Base-by-base conservation (phyloP, 192 early-diverging fungal genomes). In the Powellomyces hirtus region DNA sequence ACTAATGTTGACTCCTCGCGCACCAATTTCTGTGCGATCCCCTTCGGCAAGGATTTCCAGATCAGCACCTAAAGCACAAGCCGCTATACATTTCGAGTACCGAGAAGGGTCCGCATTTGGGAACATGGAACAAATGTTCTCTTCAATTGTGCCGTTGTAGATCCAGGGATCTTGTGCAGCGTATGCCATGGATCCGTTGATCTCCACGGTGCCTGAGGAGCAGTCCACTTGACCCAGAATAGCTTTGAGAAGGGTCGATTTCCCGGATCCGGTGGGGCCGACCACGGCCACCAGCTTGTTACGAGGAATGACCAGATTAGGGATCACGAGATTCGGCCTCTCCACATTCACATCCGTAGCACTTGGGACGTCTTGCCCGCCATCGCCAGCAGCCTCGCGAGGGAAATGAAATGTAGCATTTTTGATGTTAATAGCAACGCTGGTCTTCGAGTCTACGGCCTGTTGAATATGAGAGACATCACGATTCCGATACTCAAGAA, bases 211-310 rank as follows among this genome's bases (percentile, higher is more conserved):
- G 0, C 91, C 91, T n/a, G 56, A 27, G 6, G 58, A 69, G 64
- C 81, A 79, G 45, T 78, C 77, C 73, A 93, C 81, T 35, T 93
- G 88, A n/a, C 92, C 91, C 3, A 93, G 77, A 59, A 96, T 78
- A 14, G 91, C 86, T 46, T 76, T 75, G 0, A 96, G 75, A 31
- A 96, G 71, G 5, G 91, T 88, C 0, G 89, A 89, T 64, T 96
- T 96, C 29, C 91, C 92, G 0, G 83, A 74, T 0, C 91, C 94
- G 0, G 91, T 91, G 3, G 75, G 66, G 8, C 94, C 94, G 4
- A 90, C 88, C 13, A 96, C 70, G n/a, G 46, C 46, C n/a, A 49
- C 46, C n/a, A 18, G 26, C n/a, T 18, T 55, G 40, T 88, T 77
- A 34, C 67, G 59, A 69, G 66, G 34, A 71, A 85, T 62, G 37